These are phyloP conservation scores for Conticribra weissflogii DNA, from an alignment of 108 stramenopile genomes.

Conservation along the genomic window DNA sequence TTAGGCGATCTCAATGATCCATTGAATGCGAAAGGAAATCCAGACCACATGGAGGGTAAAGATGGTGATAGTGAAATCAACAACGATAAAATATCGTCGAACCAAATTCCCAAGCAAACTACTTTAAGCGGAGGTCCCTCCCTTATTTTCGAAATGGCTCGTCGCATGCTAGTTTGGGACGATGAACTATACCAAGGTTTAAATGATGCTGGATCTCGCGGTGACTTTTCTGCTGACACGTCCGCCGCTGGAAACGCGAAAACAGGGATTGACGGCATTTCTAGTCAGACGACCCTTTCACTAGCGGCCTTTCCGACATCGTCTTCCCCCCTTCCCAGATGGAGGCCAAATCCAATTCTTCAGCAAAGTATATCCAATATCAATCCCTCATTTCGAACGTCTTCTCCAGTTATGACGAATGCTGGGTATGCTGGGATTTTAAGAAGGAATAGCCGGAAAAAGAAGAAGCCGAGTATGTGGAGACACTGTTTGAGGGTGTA, in stretches of 20 bases:
- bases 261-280: not conserved
- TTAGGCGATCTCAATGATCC: too few species aligned
- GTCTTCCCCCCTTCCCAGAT: slow-evolving; percentile 43
- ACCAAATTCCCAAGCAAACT: slow-evolving; percentile 9
- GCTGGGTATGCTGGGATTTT: slow-evolving; percentile 76
- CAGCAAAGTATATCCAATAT: slow-evolving; percentile 61
- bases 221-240: not conserved
- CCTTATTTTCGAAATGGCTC: slow-evolving; percentile 80
- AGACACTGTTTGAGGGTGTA: slow-evolving; percentile 72
- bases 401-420: slow-evolving; percentile 74
- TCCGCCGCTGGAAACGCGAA: slow-evolving; percentile 7
- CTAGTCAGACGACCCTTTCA: not conserved
- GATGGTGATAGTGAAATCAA: not conserved
- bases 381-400: slow-evolving; percentile 78
- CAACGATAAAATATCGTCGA: not conserved
- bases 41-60: not conserved
- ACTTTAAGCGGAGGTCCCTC: slow-evolving; percentile 61
- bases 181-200: slow-evolving; percentile 43
- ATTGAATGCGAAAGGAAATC: too few species aligned
- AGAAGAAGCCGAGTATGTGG: slow-evolving; percentile 80
- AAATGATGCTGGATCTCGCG: too few species aligned
- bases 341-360: slow-evolving; percentile 58
- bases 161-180: slow-evolving; percentile 64
- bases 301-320: not conserved
- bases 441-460: slow-evolving; percentile 75